These are phyloP conservation scores for Cardiospermum halicacabum DNA, from an alignment of 345 rosid genomes.

Conservation along the genomic window DNA sequence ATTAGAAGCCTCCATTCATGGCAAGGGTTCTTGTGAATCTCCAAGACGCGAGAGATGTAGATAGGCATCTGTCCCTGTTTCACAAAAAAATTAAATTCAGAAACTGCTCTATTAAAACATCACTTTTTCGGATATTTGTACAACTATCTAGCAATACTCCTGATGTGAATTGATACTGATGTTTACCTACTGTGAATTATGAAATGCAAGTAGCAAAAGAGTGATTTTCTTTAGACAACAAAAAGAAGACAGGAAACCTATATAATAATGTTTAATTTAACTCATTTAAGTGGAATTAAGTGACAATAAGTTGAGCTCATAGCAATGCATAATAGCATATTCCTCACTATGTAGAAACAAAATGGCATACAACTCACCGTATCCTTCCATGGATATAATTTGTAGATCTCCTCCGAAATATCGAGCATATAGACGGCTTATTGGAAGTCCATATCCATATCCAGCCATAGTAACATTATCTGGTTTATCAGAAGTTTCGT, in stretches of 20 bases:
- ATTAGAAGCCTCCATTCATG: constrained; percentile 32
- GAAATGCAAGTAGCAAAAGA: too few relatives aligned
- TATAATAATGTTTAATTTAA: neutral
- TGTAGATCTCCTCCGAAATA: constrained; percentile 98
- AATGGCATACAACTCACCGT: constrained; percentile 55
- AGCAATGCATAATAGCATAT: too few relatives aligned
- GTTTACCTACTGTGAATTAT: too few relatives aligned
- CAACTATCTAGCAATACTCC: too few relatives aligned
- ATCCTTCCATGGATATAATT: constrained; percentile 97
- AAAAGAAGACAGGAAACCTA: neutral
- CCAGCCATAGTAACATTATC: constrained; percentile 91
- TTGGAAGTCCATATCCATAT: constrained; percentile 90
- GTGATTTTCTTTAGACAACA: neutral
- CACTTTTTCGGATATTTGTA: too few relatives aligned
- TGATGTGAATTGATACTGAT: too few relatives aligned
- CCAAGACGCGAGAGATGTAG: constrained; percentile 65
- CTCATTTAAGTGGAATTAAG: neutral
- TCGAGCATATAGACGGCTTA: constrained; percentile 91
- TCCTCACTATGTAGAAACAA: too few relatives aligned
- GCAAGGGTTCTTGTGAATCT: constrained; percentile 71
- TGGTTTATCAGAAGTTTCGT: constrained; percentile 51
- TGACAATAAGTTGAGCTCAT: too few relatives aligned
- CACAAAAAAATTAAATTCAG: neutral
- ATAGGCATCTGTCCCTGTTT: constrained; percentile 81
- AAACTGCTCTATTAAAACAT: too few relatives aligned